Conservation (phyloP, 345 rosid genomes). For the Gossypium mustelinum region DNA sequence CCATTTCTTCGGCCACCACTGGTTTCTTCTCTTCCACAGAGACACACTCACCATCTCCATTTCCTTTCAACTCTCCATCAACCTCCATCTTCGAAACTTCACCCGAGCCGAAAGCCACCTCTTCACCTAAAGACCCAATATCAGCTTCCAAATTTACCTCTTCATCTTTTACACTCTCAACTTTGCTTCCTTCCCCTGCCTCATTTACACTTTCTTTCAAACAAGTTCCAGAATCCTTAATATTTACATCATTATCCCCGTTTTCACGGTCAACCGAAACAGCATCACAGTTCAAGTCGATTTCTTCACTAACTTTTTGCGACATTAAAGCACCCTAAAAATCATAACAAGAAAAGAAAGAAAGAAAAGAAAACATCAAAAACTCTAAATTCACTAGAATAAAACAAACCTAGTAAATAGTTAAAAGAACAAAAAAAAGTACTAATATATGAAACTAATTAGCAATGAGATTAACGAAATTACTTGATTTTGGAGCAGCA, state of each 20-base stretch:
- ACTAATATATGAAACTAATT: background rate
- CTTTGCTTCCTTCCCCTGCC: conserved; percentile 3
- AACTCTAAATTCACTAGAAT: background rate
- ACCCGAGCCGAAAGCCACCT: background rate
- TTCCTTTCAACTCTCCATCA: background rate
- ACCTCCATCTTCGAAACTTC: conserved; percentile 6
- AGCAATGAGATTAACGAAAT: background rate
- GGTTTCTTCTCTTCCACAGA: conserved; percentile 2
- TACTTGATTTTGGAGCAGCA: no score
- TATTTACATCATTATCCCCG: conserved; percentile 12
- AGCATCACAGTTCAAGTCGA: conserved; percentile 41
- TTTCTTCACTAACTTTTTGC: conserved; percentile 22
- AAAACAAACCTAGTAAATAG: background rate
- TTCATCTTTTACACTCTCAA: background rate
- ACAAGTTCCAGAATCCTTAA: background rate
- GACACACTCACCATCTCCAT: conserved; percentile 3
- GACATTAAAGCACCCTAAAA: conserved; percentile 32
- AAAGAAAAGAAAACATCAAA: background rate
- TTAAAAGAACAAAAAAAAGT: background rate
- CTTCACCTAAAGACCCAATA: conserved; percentile 13
- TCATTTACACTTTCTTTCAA: conserved; percentile 12
- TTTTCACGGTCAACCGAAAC: conserved; percentile 23
- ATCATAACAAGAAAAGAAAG: background rate
- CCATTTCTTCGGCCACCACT: background rate
- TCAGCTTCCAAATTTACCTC: conserved; percentile 15